Conservation (phyloP, 805 yeast genomes). For the Ogataea minuta region DNA sequence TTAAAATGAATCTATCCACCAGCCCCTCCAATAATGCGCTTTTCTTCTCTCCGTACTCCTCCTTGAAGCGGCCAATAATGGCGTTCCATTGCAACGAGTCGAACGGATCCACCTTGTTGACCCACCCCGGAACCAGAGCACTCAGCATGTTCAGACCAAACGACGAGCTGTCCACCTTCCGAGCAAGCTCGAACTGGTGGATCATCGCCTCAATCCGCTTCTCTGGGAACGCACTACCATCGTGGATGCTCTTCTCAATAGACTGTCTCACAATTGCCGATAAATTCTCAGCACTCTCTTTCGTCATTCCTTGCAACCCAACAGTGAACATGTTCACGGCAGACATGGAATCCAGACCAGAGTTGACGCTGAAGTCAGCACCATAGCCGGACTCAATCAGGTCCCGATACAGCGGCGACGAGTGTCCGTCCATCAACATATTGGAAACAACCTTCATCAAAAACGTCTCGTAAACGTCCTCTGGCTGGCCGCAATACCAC, state of each 20-base stretch:
- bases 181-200: constrained; percentile 80
- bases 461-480: constrained; percentile 66
- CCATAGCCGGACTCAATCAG: constrained; percentile 83
- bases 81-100: constrained; percentile 63
- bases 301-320: constrained; percentile 75
- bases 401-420: constrained; percentile 84
- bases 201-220: constrained; percentile 78
- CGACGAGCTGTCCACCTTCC: constrained; percentile 84
- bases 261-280: constrained; percentile 47
- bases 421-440: constrained; percentile 84
- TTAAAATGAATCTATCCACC: constrained; percentile 51
- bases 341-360: constrained; percentile 84
- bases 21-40: constrained; percentile 61
- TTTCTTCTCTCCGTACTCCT: constrained; percentile 50
- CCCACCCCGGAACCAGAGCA: constrained; percentile 81
- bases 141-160: constrained; percentile 80
- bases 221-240: constrained; percentile 45
- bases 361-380: constrained; percentile 79
- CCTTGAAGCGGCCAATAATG: constrained; percentile 56
- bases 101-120: constrained; percentile 77
- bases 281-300: constrained; percentile 45
- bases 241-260: constrained; percentile 41
- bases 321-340: constrained; percentile 74
- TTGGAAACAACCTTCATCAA: constrained; percentile 68
- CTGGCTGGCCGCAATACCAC: constrained; percentile 81